Base-by-base conservation (phyloP, 2,329 filamentous ascomycete genomes). In the Pestalotiopsis sp. region DNA sequence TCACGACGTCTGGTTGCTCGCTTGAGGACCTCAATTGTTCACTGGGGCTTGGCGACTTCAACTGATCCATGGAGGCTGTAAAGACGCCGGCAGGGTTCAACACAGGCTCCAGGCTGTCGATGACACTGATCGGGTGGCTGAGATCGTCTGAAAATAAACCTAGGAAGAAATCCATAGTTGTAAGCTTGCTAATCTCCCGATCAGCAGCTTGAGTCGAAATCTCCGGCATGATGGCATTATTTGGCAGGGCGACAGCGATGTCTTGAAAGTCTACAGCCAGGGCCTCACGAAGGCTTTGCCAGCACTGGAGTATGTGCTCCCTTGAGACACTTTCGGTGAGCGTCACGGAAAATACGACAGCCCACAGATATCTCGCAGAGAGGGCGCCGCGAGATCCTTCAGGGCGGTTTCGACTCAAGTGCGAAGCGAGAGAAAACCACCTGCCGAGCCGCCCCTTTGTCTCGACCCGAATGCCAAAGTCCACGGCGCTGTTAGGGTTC, bases 121-220 rank as follows among this genome's bases (percentile, higher is more conserved):
- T 98, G 22, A 98, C 89, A 4, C 91, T 87, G 13, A 95, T 87
- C 0, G 95, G 93, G 72, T 98, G 91, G 60, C 91, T 89, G 68
- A 91, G 88, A 67, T 96, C 92, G 48, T 94, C 90, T 68, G 93
- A 92, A 76, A 98, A 98, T 0, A 99, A 88, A 48, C 91, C 93
- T 64, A 94, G 85, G 79, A 99, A 98, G 78, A 98, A 98, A 75
- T 98, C 95, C 88, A 97, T 96, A 0, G 95, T 98, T 14, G 93
- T 97, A 40, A 98, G 85, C 74, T 94, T 94, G 13, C 93, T 95
- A 30, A 98, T 91, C 76, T 99, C 95, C 66, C 94, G 90, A 70
- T 98, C 94, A 7, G 96, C 91, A 0, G 94, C 93, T n/a, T 87
- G 86, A 2, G 89, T 81, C 0, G 95, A 98, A 63, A 99, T 87